Evolutionary conservation across 1,284 basidiomycete genomes (phyloP).

Genomic region (Lentinula novae-zelandiae): DNA sequence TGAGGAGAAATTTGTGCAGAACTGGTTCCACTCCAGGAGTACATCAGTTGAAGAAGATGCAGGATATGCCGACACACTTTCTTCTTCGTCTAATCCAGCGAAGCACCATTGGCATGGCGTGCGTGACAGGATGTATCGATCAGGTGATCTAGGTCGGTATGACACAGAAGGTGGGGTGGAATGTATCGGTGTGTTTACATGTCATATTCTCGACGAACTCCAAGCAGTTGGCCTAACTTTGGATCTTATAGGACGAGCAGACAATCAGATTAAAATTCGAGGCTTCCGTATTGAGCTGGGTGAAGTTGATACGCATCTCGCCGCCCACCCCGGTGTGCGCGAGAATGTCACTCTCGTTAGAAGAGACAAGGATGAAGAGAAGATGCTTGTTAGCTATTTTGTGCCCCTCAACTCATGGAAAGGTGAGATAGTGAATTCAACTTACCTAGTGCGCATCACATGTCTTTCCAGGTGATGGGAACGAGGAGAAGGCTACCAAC

Average conservation of each 20-base stretch:
- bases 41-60: neutral
- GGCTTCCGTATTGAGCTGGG: conserved; percentile 99
- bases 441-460: neutral
- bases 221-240: neutral
- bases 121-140: conserved; percentile 96
- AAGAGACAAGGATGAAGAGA: conserved; percentile 99
- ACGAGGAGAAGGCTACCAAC: neutral
- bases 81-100: conserved; percentile 49
- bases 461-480: neutral
- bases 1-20: conserved; percentile 83
- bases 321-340: conserved; percentile 88
- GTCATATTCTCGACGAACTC: neutral
- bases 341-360: conserved; percentile 98
- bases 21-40: conserved; percentile 74
- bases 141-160: conserved; percentile 95
- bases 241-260: conserved; percentile 68
- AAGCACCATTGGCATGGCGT: conserved; percentile 90
- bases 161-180: conserved; percentile 92
- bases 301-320: conserved; percentile 97
- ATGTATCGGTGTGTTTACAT: conserved; percentile 55
- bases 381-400: conserved; percentile 97
- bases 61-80: conserved; percentile 47
- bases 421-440: neutral
- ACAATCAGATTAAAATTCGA: conserved; percentile 99
- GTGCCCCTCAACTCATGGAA: conserved; percentile 68